phyloP scores from a whole-genome alignment of 75 land plant genomes.

The Selaginella tamariscina region DNA sequence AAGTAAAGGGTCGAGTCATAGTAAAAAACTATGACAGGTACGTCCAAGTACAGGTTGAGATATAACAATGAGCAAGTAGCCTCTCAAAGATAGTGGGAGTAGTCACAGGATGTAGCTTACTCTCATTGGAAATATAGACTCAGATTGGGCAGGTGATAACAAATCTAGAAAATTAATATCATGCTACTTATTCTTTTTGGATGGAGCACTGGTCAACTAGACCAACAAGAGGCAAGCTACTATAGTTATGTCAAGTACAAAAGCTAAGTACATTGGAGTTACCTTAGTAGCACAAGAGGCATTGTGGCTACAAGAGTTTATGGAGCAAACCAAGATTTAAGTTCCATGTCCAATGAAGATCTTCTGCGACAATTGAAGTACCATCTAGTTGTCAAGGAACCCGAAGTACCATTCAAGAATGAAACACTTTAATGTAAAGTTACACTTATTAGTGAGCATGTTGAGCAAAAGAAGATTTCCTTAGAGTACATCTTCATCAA shows the following conservation, averaged over 20 bases:
- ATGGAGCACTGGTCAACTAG: background rate
- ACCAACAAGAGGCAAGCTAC: background rate
- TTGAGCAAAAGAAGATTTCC: background rate
- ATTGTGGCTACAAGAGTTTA: no score
- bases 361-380: background rate
- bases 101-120: background rate
- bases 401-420: slow-evolving; percentile 1
- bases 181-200: background rate
- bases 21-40: no score
- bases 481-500: background rate
- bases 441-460: no score
- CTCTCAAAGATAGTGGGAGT: background rate
- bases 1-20: no score
- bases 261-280: background rate
- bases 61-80: background rate
- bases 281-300: background rate
- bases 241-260: background rate
- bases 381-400: background rate
- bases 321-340: background rate
- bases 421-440: background rate
- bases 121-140: no score
- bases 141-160: slow-evolving; percentile 1
- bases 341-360: background rate
- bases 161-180: background rate
- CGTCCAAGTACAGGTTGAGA: background rate